Evolutionary conservation across 192 early-diverging fungal genomes (phyloP).

Genomic region (Coemansia sp.): DNA sequence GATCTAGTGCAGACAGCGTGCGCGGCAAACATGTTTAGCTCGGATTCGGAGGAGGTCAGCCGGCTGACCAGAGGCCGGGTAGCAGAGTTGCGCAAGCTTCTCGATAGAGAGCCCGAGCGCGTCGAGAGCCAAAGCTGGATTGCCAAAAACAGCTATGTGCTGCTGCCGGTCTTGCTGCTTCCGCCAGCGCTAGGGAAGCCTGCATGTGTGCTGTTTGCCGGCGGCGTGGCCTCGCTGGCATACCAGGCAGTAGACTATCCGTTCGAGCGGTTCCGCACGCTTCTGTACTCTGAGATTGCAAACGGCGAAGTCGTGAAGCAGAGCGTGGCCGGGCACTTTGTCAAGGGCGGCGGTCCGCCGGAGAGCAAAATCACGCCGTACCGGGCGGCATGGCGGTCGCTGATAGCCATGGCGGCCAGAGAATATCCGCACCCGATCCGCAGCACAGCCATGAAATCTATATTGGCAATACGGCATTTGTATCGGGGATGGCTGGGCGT

Average conservation of each 20-base stretch:
- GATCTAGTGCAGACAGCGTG: constrained; percentile 41
- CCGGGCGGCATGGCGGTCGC: constrained; percentile 30
- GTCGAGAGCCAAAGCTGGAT: constrained; percentile 37
- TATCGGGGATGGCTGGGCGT: constrained; percentile 49
- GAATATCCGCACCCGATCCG: constrained; percentile 31
- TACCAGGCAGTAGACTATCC: constrained; percentile 74
- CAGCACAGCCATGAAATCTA: neutral
- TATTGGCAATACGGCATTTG: constrained; percentile 26
- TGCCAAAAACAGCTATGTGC: constrained; percentile 12
- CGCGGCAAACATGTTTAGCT: constrained; percentile 11
- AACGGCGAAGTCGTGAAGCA: constrained; percentile 34
- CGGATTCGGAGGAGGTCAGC: constrained; percentile 14
- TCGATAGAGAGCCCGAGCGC: constrained; percentile 21
- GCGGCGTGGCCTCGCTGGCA: constrained; percentile 58
- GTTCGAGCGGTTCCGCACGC: constrained; percentile 60
- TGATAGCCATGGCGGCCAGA: constrained; percentile 26
- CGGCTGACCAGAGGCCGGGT: constrained; percentile 26
- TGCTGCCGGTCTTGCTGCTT: constrained; percentile 36
- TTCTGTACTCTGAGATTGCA: constrained; percentile 64
- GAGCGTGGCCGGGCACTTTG: constrained; percentile 28
- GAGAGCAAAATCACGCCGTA: constrained; percentile 21
- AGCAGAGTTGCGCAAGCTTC: constrained; percentile 30
- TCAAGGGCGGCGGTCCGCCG: no score
- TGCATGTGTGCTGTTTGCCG: constrained; percentile 56
- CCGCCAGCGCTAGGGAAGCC: constrained; percentile 52